These are phyloP conservation scores for Hirschfeldia incana DNA, from an alignment of 345 rosid species.

Conservation along the genomic window DNA sequence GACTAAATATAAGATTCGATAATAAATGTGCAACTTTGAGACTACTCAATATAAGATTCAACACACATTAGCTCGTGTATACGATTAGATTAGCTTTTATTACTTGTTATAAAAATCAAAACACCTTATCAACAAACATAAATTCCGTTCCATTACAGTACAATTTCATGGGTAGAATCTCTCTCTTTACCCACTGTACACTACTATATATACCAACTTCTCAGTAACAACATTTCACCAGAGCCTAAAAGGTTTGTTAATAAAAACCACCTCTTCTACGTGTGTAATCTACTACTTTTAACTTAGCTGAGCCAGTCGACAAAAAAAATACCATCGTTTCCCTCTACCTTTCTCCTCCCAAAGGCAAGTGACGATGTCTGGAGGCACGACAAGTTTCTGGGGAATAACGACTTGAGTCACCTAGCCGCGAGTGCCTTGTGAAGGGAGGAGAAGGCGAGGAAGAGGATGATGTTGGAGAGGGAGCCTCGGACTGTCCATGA, in stretches of 20 bases:
- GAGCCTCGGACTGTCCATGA: conserved; percentile 52
- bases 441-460: conserved; percentile 56
- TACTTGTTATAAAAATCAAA: neutral
- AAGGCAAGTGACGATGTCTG: conserved; percentile 31
- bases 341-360: conserved; percentile 31
- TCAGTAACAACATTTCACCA: conserved; percentile 20
- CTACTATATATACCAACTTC: conserved; percentile 29
- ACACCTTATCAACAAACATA: conserved; percentile 21
- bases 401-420: conserved; percentile 30
- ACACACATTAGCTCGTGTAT: neutral
- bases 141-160: conserved; percentile 9
- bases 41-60: no score
- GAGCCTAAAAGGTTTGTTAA: conserved; percentile 22
- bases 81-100: conserved; percentile 23
- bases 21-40: no score
- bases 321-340: conserved; percentile 42
- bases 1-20: no score
- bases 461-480: conserved; percentile 62
- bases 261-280: conserved; percentile 29
- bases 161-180: conserved; percentile 32
- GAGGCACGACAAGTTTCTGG: conserved; percentile 37
- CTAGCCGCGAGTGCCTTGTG: conserved; percentile 45
- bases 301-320: conserved; percentile 37
- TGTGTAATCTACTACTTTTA: conserved; percentile 23
- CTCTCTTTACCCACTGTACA: conserved; percentile 38